Base-by-base conservation (phyloP, 202 grass and related monocot species). In the Setaria italica region DNA sequence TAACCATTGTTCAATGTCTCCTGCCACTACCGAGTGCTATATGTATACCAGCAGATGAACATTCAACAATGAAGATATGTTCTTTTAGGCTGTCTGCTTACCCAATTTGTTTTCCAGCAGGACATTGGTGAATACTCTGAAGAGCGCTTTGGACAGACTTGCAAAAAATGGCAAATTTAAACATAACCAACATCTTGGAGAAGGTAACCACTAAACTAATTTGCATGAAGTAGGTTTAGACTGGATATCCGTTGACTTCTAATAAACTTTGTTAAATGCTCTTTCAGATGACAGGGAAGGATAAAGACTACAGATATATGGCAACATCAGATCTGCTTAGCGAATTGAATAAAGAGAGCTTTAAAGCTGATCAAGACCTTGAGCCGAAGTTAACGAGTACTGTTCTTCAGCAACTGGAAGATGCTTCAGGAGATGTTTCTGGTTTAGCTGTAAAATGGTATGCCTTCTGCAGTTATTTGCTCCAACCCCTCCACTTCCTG, bases 261-360 rank as follows among this genome's bases (percentile, higher is more conserved):
- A 21, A 82, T 84, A 2, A n/a, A 73, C 34, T 42, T 51, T 72
- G 48, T 85, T 74, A 15, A 80, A 80, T 87, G 21, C 65, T 13
- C 46, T 84, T 78, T 83, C 83, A 99, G 94, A 99, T 99, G 97
- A 99, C 92, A 8, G 97, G 97, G 68, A 99, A 99, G 82, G 97
- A 99, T 82, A 99, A 99, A 85, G 97, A 99, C 77, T 99, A 99
- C 71, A 94, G 94, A 91, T 99, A 99, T 86, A 99, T 99, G 97
- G 97, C 97, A 71, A 99, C 97, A 63, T 99, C 97, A 41, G 94
- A 99, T 94, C 84, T 99, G 39, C 87, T 99, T 57, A 94, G 87
- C 81, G 97, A 99, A 82, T 89, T 99, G 83, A 91, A 90, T 84
- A 99, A 87, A 85, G 90, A 97, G 46, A 76, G 73, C 62, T 99